These are phyloP conservation scores for Trichophyton rubrum DNA, from an alignment of 2,329 filamentous ascomycete species.

Conservation along the genomic window DNA sequence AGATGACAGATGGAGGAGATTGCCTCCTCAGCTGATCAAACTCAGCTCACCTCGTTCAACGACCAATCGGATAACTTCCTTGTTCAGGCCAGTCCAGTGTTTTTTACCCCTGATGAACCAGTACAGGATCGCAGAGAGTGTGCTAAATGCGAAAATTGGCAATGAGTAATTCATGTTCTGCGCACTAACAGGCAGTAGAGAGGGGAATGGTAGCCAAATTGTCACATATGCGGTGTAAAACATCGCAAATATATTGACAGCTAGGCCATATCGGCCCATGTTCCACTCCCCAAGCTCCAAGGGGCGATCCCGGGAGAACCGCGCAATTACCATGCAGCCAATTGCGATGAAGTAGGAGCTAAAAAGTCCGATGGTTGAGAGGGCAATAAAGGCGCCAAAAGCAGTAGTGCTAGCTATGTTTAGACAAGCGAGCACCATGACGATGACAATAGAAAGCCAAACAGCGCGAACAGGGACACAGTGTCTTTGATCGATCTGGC, in stretches of 20 bases:
- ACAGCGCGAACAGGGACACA: constrained; percentile 29
- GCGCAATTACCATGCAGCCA: constrained; percentile 23
- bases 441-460: constrained; percentile 22
- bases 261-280: constrained; percentile 20
- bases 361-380: constrained; percentile 29
- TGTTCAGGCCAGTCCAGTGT: constrained; percentile 13
- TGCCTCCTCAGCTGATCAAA: constrained; percentile 8
- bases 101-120: constrained; percentile 13
- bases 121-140: constrained; percentile 10
- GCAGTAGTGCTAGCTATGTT: constrained; percentile 31
- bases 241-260: constrained; percentile 27
- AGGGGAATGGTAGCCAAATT: constrained; percentile 26
- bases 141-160: constrained; percentile 21
- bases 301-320: constrained; percentile 16
- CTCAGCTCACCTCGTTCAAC: constrained; percentile 13
- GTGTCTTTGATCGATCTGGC: constrained; percentile 22
- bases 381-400: constrained; percentile 29
- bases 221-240: constrained; percentile 23
- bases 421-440: constrained; percentile 25
- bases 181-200: constrained; percentile 22
- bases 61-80: constrained; percentile 13
- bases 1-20: neutral
- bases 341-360: constrained; percentile 32
- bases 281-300: constrained; percentile 21
- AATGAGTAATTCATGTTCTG: constrained; percentile 30